Evolutionary conservation across 306 rosid species (phyloP), one percentile per base, ranked within the genome.

Genomic region (Prinsepia uniflora): DNA sequence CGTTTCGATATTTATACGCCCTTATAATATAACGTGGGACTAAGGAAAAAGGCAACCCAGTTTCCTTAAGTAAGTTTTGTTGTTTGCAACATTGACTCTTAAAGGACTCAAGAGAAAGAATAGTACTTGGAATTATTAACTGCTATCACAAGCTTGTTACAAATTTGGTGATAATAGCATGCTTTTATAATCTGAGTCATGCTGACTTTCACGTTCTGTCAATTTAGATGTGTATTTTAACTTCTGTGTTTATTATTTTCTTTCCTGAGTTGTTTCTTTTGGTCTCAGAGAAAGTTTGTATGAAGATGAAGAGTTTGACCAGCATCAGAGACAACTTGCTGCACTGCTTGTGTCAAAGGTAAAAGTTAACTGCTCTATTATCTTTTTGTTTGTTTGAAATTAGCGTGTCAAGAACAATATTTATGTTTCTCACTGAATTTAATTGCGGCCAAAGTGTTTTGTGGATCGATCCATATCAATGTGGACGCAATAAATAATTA

Each of bases 271-370:
- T 13, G 2, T 39, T 50, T 71, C 19, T 66, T 49, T 22, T 71
- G 42, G 3, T 30, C 36, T 30, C 89, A 94, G 98, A 75, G 98
- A 94, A 78, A 90, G 97, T 74, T 85, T 94, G 79, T 91, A 94
- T 60, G 98, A 94, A 78, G 98, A 94, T 17, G 98, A 94, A 75
- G 96, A 87, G 62, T 89, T 94, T 75, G 97, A 91, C 78, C 94
- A 83, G 73, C 96, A 86, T 70, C 96, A 90, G 30, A 85, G 98
- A 65, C 89, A 88, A 83, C 96, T 94, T 67, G 97, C 98, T 45
- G 98, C 98, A 1, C 83, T 94, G 62, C 92, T 94, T 12, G 95
- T 86, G 52, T 94, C 98, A 8, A 94, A 94, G 97, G 98, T 94
- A 70, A 77, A 70, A 24, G 40, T 50, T 6, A 46, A 20, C 67